Evolutionary conservation across 768 basidiomycete species (phyloP).

Genomic region (Termitomyces sp.): DNA sequence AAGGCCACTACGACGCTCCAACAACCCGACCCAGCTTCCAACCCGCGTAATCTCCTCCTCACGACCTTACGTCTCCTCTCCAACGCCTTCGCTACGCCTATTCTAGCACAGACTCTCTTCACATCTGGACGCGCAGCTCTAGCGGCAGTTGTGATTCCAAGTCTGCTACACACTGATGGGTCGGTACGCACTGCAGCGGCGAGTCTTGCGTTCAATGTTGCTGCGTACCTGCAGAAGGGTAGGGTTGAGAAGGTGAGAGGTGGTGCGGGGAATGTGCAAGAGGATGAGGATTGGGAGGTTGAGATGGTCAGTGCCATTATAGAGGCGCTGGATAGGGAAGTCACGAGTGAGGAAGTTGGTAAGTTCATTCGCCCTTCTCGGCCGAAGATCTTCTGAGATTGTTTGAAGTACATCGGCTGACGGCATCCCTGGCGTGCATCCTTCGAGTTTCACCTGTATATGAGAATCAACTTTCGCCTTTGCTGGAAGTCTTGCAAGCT

Average conservation of each 20-base stretch:
- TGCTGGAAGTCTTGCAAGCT: constrained; percentile 74
- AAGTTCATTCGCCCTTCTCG: constrained; percentile 27
- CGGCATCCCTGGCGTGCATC: constrained; percentile 75
- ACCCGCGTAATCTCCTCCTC: constrained; percentile 56
- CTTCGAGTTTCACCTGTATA: constrained; percentile 74
- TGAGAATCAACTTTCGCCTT: constrained; percentile 46
- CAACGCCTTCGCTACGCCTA: constrained; percentile 59
- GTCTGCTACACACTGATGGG: constrained; percentile 67
- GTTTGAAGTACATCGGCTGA: constrained; percentile 73
- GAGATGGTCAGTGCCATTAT: constrained; percentile 84
- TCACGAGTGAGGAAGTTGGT: constrained; percentile 79
- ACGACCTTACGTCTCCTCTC: constrained; percentile 66
- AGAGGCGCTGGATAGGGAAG: constrained; percentile 74
- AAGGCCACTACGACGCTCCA: constrained; percentile 25
- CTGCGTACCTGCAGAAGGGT: constrained; percentile 61
- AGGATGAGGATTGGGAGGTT: constrained; percentile 81
- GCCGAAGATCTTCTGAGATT: constrained; percentile 1
- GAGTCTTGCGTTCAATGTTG: constrained; percentile 76
- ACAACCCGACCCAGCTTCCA: constrained; percentile 8
- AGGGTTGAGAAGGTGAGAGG: constrained; percentile 44
- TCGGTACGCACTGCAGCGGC: constrained; percentile 77
- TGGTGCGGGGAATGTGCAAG: constrained; percentile 36
- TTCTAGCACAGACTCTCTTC: constrained; percentile 42
- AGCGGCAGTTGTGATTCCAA: constrained; percentile 59
- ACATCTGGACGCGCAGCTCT: constrained; percentile 31